A percentile compares a stretch with the other conserved stretches of the same genome.
Conservation (phyloP, 257 asterid genomes). For the Galeopsis tetrahit region DNA sequence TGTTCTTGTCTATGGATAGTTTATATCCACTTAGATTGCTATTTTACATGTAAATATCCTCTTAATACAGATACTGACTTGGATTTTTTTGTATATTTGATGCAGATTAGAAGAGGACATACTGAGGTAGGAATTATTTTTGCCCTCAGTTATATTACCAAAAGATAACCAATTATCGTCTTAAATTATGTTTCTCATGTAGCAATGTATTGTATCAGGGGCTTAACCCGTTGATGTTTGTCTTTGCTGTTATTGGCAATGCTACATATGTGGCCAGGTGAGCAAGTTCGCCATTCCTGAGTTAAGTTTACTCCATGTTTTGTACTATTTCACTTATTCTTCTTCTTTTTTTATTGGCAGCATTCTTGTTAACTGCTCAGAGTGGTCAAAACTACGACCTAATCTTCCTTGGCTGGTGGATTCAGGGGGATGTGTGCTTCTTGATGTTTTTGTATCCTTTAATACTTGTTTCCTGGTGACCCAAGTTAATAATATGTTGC, state of each 20-base stretch:
- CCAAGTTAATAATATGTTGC: neutral
- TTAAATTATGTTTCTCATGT: neutral
- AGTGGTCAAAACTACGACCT: conserved; percentile 60
- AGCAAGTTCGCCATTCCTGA: conserved; percentile 20
- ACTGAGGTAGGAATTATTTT: conserved; percentile 51
- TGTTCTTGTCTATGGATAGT: neutral
- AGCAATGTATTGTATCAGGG: conserved; percentile 47
- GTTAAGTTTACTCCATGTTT: neutral
- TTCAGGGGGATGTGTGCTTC: conserved; percentile 68
- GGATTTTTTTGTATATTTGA: conserved; percentile 10
- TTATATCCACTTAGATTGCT: conserved; percentile 3
- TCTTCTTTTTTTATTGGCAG: conserved; percentile 35
- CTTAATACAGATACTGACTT: conserved; percentile 15
- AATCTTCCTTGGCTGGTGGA: conserved; percentile 86
- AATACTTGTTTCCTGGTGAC: neutral
- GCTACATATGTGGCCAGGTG: conserved; percentile 76
- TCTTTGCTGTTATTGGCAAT: conserved; percentile 77
- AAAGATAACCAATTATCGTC: neutral
- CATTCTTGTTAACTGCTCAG: conserved; percentile 66
- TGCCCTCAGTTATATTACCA: neutral
- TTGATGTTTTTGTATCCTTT: conserved; percentile 74
- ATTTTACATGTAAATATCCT: neutral
- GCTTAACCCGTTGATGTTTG: conserved; percentile 76
- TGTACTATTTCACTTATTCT: conserved; percentile 2
- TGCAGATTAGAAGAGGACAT: conserved; percentile 69